Evolutionary conservation across 1,139 yeast species (phyloP), one percentile per base, ranked within the genome.

Genomic region (Zygoascus hellenicus): DNA sequence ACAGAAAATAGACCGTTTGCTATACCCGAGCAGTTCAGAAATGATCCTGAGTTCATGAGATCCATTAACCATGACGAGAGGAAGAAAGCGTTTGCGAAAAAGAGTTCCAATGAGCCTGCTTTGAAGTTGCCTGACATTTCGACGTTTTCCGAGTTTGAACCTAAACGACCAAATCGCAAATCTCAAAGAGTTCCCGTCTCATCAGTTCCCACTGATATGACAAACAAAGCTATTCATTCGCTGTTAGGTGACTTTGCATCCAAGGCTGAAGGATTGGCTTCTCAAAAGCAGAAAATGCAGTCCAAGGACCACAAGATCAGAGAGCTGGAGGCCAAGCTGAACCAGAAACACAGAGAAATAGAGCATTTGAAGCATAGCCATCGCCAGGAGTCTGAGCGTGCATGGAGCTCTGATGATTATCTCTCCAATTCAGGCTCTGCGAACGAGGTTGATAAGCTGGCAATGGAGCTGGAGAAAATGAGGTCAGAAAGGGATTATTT

Each of bases 151-250:
- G 56, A 59, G 15, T 53, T 58, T 19, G 48, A 29, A 43, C 41
- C 36, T 39, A 50, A 22, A 17, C 49, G 50, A 9, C 45, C 46
- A 28, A 47, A 47, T 45, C 29, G 38, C 33, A 31, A 48, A 35
- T 30, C 45, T 56, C 34, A 43, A 15, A 37, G 46, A 15, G 29
- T 43, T 10, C 37, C 58, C 6, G 51, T 59, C 19, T 56, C 54
- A 7, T 56, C 61, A 9, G 60, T 59, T 17, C 62, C 62, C 1
- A 38, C 58, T 35, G 62, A 59, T 40, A 54, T 54, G n/a, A 58
- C 57, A 29, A 61, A 58, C 47, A 54, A 54, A 38, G 62, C 62
- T 4, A 42, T 59, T 22, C 56, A 58, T 35, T 51, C 59, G 4
- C 61, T 61, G 6, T 54, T 59, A 37, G 51, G 55, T 26, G 55